A percentile compares a stretch with the other conserved stretches of the same genome.
Conservation (phyloP, 176 grass and related monocot genomes). For the Puya raimondii region DNA sequence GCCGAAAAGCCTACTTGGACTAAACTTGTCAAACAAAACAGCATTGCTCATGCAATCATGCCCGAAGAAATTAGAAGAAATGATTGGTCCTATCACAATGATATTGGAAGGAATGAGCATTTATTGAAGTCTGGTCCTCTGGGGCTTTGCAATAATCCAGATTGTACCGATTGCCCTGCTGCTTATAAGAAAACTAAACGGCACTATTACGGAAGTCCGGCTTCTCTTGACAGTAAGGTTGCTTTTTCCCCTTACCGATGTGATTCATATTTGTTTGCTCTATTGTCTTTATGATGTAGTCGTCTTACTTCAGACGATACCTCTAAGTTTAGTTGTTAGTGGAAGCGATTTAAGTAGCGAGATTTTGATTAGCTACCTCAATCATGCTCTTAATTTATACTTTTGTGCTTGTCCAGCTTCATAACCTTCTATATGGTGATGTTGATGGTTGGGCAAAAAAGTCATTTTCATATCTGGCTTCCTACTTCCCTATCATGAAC, state of each 20-base stretch:
- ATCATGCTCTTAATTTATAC: neutral
- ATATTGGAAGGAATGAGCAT: conserved; percentile 57
- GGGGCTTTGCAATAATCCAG: conserved; percentile 77
- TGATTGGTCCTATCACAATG: conserved; percentile 31
- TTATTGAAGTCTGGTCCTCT: conserved; percentile 88
- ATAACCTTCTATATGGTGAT: conserved; percentile 49
- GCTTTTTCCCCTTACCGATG: conserved; percentile 1
- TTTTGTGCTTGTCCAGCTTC: conserved; percentile 37
- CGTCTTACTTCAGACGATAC: neutral
- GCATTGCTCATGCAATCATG: conserved; percentile 42
- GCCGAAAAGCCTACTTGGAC: conserved; percentile 30
- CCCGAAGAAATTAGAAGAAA: conserved; percentile 38
- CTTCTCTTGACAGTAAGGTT: conserved; percentile 78
- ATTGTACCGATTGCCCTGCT: conserved; percentile 76
- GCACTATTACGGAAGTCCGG: conserved; percentile 30
- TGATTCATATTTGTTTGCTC: conserved; percentile 19
- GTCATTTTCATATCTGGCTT: conserved; percentile 37
- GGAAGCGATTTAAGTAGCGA: no score
- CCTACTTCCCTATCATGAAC: conserved; percentile 73
- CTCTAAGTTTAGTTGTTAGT: no score
- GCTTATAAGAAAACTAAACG: conserved; percentile 66
- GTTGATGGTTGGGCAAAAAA: conserved; percentile 61
- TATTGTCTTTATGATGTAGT: conserved; percentile 16
- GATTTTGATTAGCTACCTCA: no score
- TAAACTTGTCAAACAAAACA: conserved; percentile 31